A percentile compares a stretch with the other conserved stretches of the same genome.
Conservation (phyloP, 768 basidiomycete species). For the Antrodiella citrinella region DNA sequence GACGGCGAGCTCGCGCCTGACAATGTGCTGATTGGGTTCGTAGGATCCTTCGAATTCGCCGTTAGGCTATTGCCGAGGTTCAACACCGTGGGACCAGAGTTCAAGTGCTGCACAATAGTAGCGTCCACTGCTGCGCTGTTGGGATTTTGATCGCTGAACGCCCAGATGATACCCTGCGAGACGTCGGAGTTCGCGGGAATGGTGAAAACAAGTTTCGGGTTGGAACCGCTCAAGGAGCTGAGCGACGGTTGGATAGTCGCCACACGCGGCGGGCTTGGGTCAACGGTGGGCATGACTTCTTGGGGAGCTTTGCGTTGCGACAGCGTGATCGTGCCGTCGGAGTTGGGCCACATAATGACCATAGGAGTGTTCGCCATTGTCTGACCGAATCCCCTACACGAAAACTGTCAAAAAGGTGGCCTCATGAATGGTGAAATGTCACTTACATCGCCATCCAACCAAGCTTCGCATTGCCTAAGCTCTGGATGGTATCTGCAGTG, state of each 20-base stretch:
- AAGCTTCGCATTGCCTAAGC: slow-evolving; percentile 27
- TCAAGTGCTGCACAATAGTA: slow-evolving; percentile 38
- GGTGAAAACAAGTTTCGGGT: slow-evolving; percentile 41
- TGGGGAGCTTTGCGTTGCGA: slow-evolving; percentile 51
- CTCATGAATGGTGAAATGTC: neutral
- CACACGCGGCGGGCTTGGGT: slow-evolving; percentile 39
- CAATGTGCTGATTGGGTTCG: slow-evolving; percentile 10
- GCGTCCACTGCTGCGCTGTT: slow-evolving; percentile 37
- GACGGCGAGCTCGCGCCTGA: slow-evolving; percentile 11
- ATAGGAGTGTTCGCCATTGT: slow-evolving; percentile 51
- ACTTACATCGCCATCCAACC: slow-evolving; percentile 61
- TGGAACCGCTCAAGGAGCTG: slow-evolving; percentile 29
- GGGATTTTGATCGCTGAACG: slow-evolving; percentile 44
- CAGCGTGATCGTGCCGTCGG: slow-evolving; percentile 51
- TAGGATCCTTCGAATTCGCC: slow-evolving; percentile 5
- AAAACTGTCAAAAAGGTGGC: neutral
- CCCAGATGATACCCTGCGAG: slow-evolving; percentile 47
- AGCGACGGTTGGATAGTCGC: slow-evolving; percentile 32
- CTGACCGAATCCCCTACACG: slow-evolving; percentile 51
- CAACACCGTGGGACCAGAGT: slow-evolving; percentile 32
- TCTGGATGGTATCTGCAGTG: slow-evolving; percentile 39
- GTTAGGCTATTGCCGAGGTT: slow-evolving; percentile 38
- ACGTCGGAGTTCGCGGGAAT: slow-evolving; percentile 38
- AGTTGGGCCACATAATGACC: slow-evolving; percentile 70
- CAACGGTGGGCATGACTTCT: slow-evolving; percentile 51